A percentile compares a stretch with the other conserved stretches of the same genome.
Evolutionary conservation across 768 basidiomycete genomes (phyloP).

Genomic region (Stropharia rugosoannulata): DNA sequence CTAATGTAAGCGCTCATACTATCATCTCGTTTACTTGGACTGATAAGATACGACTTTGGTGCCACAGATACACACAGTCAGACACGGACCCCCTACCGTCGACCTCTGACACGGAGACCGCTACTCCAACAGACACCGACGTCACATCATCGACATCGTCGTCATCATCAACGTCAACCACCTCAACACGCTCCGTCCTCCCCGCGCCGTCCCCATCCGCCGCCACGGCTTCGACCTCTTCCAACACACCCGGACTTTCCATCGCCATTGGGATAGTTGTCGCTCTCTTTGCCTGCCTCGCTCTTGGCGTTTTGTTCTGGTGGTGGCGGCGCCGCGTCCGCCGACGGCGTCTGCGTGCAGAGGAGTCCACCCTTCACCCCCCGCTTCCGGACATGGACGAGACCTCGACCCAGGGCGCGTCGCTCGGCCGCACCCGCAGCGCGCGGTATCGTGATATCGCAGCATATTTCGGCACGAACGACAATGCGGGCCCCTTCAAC

Average conservation of each 20-base stretch:
- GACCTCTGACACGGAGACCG: not conserved
- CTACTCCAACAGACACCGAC: not conserved
- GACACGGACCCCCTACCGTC: constrained; percentile 12
- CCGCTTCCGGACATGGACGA: not conserved
- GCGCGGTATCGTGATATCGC: constrained; percentile 6
- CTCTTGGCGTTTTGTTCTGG: not conserved
- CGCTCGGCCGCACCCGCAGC: constrained; percentile 4
- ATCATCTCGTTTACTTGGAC: not conserved
- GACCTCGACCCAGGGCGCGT: not conserved
- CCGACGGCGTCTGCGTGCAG: not conserved
- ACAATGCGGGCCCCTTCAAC: not conserved
- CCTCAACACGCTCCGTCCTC: constrained; percentile 6
- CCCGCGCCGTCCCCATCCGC: constrained; percentile 6
- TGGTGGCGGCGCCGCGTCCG: constrained; percentile 6
- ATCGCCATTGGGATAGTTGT: constrained; percentile 5
- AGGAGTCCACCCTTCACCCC: not conserved
- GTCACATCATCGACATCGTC: constrained; percentile 3
- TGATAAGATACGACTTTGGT: not conserved
- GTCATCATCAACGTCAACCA: constrained; percentile 5
- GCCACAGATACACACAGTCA: constrained; percentile 16
- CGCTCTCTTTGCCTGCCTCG: not conserved
- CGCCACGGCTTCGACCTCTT: constrained; percentile 1
- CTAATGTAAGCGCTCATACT: constrained; percentile 15
- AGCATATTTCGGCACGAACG: not conserved
- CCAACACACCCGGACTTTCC: constrained; percentile 2